Evolutionary conservation across 768 basidiomycete genomes (phyloP), one percentile per base, ranked within the genome.

Genomic region (Trametes meyenii): DNA sequence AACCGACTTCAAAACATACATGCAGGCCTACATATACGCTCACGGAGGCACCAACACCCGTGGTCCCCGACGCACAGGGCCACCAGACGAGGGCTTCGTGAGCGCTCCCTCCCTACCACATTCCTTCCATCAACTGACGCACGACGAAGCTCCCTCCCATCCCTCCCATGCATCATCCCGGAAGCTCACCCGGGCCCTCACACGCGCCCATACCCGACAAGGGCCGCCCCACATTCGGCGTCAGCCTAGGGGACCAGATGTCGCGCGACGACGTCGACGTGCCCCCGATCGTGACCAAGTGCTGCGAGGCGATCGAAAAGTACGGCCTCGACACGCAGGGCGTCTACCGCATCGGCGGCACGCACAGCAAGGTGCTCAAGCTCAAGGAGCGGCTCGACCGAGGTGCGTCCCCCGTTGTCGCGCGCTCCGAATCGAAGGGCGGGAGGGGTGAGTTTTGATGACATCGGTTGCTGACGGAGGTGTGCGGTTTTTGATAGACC

Each of bases 1-100:
- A 40, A 82, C 87, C 38, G 97, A 99, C 75, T 98, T 99, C 78
- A 96, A 91, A 77, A 86, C 83, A 8, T 99, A 89, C 72, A 98
- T 99, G 96, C 94, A 97, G 72, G 94, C 97, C 72, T 99, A 96
- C 71, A 89, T 92, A 0, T 94, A 96, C 70, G 94, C 94, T 29
- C 90, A 91, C 62, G 91, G 89, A 12, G 78, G 81, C 50, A 75
- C 72, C 40, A 77, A 78, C 29, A 73, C 76, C 14, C 80, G 86
- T 40, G 93, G 91, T n/a, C 93, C 92, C 29, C 81, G 91, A 62
- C 81, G 95, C 63, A 93, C 97, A 67, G 96, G 93, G 3, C 94
- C 94, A 3, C 79, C 83, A 54, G 93, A 98, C 55, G 94, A 97
- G 72, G 94, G 94, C 42, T 97, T 94, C 78, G 96, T 98, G 72